phyloP scores from a whole-genome alignment of 352 stramenopile genomes.

The Globisporangium spiculum region DNA sequence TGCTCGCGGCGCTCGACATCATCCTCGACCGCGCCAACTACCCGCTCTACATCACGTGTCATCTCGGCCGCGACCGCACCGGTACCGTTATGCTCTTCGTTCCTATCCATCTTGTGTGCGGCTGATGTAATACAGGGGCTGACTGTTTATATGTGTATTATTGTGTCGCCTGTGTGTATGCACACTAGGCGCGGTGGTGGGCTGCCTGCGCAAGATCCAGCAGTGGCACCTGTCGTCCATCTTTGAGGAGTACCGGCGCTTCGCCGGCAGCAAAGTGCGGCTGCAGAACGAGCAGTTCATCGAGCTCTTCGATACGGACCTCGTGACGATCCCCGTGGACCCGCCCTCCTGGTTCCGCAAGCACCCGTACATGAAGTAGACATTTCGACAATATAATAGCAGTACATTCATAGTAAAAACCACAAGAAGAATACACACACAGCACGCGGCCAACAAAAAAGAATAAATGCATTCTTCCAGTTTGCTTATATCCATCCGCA shows the following conservation, averaged over 20 bases:
- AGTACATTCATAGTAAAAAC: not conserved
- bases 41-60: constrained; percentile 89
- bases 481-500: constrained; percentile 1
- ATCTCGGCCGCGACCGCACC: constrained; percentile 88
- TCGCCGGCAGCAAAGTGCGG: constrained; percentile 86
- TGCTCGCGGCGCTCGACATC: constrained; percentile 87
- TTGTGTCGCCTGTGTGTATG: not conserved
- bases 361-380: constrained; percentile 30
- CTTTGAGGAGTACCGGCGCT: constrained; percentile 92
- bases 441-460: not conserved
- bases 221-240: constrained; percentile 92
- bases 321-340: constrained; percentile 83
- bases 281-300: constrained; percentile 95
- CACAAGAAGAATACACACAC: not conserved
- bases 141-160: not conserved
- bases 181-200: constrained; percentile 65
- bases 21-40: constrained; percentile 90
- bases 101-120: not conserved
- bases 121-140: not conserved
- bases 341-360: constrained; percentile 73
- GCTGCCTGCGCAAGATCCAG: constrained; percentile 91
- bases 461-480: constrained; percentile 2
- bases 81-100: constrained; percentile 29
- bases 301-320: constrained; percentile 92
- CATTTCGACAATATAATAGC: not conserved